Evolutionary conservation across 495 filamentous ascomycete genomes (phyloP), one percentile per base, ranked within the genome.

Genomic region (Penicillium canariense): DNA sequence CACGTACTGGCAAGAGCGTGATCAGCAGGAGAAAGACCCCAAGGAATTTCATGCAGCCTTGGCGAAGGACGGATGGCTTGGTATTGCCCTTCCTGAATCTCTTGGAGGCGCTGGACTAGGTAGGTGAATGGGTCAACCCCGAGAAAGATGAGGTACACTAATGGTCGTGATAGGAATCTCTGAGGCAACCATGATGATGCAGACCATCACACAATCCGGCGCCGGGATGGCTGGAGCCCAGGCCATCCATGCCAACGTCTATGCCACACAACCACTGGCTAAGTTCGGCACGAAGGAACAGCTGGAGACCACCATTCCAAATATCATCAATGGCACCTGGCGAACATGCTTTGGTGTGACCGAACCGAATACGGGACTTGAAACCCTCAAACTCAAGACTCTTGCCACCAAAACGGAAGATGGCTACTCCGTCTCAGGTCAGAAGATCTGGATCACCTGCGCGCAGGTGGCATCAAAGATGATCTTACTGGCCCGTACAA

Each of bases 141-240:
- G 74, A 81, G 83, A 79, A 63, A 81, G 55, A 78, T 28, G 1
- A 32, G 5, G 0, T 2, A 31, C 0, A 31, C 48, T 42, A 30
- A 54, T 14, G 3, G 1, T 17, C 26, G 0, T 35, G 26, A 6
- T 32, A 77, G 75, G 75, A 4, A 89, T 92, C 45, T 86, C 85
- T 15, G 88, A 91, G 63, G 88, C 89, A 5, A 89, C 87, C 2
- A 88, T 90, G 82, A 89, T 92, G 86, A 79, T 92, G 75, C 88
- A 92, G 57, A 88, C 87, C 17, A 89, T 91, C 52, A 79, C 86
- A 17, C 87, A 90, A 71, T 83, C 82, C 26, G 87, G 88, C 6
- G 88, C 87, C 27, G 87, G 88, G 4, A 87, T 91, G 70, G 87
- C 87, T 5, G 88, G 88, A 5, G 87, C 89, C 0, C 87, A 91